Base-by-base conservation (phyloP, 1,139 yeast genomes). In the Saccharomyces hybrid region DNA sequence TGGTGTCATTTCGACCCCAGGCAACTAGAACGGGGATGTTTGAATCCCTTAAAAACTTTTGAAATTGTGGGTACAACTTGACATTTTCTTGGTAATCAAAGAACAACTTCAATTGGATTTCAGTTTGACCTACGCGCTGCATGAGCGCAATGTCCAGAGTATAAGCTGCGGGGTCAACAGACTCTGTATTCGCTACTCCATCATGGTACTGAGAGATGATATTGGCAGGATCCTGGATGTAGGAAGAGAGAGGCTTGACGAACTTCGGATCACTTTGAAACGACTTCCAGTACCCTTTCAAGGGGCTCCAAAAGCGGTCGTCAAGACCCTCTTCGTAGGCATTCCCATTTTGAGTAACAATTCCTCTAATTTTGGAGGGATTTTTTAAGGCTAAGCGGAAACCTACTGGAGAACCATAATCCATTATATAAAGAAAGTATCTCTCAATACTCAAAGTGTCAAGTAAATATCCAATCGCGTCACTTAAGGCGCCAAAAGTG, bases 1-100 rank as follows among this genome's bases (percentile, higher is more conserved):
- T 69, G 20, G 49, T 49, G 56, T 76, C 80, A 52, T 75, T 72
- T 51, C 69, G 67, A n/a, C 79, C 80, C 80, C 80, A 76, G 20
- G 64, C 60, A 4, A 69, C 70, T 47, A 76, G 64, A 16, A 74
- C 63, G 3, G 79, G 79, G n/a, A 74, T 65, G 48, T 71, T 59
- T 1, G 72, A 57, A 4, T 59, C 54, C 51, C 73, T 64, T 52
- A 76, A 67, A 55, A 60, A 74, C 48, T 69, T 52, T 32, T 76
- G 79, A 59, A 75, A 71, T 49, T 66, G n/a, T n/a, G n/a, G n/a
- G n/a, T 76, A 74, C 51, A 70, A 53, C 14, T 53, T 56, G 25
- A 73, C 62, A 53, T 76, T 76, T 23, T 55, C 67, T 48, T 65
- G 56, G 59, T 76, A 76, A 55, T 76, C 77, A 52, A 63, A 57